Conservation (phyloP, 208 protist species). For the Leptomonas pyrrhocoris region DNA sequence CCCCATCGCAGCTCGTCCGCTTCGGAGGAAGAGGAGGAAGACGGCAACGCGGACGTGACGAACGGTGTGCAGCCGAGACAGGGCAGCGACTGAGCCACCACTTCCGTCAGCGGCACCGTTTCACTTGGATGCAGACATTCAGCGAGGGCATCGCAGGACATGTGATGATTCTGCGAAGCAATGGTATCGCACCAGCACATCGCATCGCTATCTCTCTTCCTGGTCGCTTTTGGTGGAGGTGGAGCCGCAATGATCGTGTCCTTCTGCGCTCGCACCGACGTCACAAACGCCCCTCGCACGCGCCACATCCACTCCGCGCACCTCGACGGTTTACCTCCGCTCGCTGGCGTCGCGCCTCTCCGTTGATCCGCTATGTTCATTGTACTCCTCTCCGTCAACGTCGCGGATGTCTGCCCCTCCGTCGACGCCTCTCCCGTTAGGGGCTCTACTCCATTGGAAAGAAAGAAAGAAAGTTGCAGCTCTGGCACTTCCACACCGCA, state of each 20-base stretch:
- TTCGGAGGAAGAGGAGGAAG: neutral
- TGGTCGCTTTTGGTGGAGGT: neutral
- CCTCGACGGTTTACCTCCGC: conserved; percentile 2
- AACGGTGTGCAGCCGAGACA: conserved; percentile 4
- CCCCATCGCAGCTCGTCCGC: conserved; percentile 11
- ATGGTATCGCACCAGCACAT: too few relatives aligned
- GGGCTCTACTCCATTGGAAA: too few relatives aligned
- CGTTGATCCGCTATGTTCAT: neutral
- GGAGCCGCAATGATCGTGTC: neutral
- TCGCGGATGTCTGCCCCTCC: too few relatives aligned
- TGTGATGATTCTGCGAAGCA: neutral
- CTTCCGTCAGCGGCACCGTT: conserved; percentile 1
- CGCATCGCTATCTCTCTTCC: too few relatives aligned
- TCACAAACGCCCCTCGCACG: neutral
- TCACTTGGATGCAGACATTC: neutral
- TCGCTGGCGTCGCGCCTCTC: neutral
- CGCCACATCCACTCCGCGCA: conserved; percentile 14
- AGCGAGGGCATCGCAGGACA: neutral
- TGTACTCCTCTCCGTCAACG: too few relatives aligned
- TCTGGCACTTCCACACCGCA: conserved; percentile 11
- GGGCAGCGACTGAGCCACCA: conserved; percentile 18
- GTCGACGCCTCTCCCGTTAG: too few relatives aligned
- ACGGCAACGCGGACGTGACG: neutral
- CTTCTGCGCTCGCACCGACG: neutral
- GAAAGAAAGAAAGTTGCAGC: conserved; percentile 9